These are phyloP conservation scores for Balamuthia mandrillaris DNA, from an alignment of 208 protist genomes.

Conservation along the genomic window DNA sequence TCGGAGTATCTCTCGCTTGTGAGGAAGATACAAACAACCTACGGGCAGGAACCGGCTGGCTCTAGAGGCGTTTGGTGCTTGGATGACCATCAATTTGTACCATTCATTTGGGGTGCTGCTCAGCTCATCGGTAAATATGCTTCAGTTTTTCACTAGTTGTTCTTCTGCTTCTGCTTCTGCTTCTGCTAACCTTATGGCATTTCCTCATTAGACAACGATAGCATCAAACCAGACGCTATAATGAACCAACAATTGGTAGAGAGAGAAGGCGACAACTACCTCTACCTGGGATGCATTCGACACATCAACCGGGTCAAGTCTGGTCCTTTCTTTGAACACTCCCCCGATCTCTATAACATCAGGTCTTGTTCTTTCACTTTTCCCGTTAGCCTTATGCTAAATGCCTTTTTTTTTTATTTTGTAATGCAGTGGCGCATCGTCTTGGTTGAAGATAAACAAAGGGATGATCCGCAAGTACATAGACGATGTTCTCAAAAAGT, in stretches of 20 bases:
- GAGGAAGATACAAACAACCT: conserved; percentile 76
- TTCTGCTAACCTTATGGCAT: neutral
- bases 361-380: conserved; percentile 10
- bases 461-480: conserved; percentile 62
- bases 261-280: conserved; percentile 44
- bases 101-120: conserved; percentile 92
- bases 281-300: conserved; percentile 53
- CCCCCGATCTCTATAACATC: conserved; percentile 59
- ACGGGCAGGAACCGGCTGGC: conserved; percentile 93
- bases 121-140: conserved; percentile 83
- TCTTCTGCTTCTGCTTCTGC: neutral
- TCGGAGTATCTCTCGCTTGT: conserved; percentile 62
- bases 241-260: conserved; percentile 30
- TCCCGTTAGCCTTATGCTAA: neutral
- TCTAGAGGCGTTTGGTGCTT: conserved; percentile 97
- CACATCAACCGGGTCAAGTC: conserved; percentile 60
- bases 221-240: neutral
- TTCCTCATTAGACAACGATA: neutral
- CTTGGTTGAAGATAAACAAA: conserved; percentile 57
- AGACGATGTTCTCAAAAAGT: conserved; percentile 53
- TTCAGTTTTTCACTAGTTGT: neutral
- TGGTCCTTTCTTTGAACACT: conserved; percentile 64
- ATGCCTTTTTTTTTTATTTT: neutral
- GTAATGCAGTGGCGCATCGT: neutral
- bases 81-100: conserved; percentile 98